A percentile compares a stretch with the other conserved stretches of the same genome.
phyloP scores from a whole-genome alignment of 495 filamentous ascomycete genomes.

The Neurospora intermedia region DNA sequence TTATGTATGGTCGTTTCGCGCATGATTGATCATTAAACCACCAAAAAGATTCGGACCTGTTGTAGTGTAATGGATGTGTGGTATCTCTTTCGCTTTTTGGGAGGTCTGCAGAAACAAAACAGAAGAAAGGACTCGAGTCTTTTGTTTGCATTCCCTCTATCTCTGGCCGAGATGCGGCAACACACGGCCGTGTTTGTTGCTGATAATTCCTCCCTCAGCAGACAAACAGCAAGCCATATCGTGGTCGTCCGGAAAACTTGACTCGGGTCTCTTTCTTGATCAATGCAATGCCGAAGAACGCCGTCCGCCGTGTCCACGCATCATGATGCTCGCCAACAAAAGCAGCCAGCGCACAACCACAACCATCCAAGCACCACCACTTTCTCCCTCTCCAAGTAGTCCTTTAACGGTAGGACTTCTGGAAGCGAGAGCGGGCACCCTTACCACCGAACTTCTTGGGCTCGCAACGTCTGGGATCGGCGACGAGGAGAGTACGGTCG shows the following conservation, averaged over 20 bases:
- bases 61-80: background rate
- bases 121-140: background rate
- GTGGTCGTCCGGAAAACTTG: background rate
- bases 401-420: constrained; percentile 67
- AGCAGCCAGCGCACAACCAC: constrained; percentile 2
- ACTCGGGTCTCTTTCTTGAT: constrained; percentile 6
- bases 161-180: background rate
- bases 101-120: background rate
- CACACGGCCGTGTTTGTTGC: background rate
- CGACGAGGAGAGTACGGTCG: constrained; percentile 93
- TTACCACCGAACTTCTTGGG: constrained; percentile 90
- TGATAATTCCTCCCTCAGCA: background rate
- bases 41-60: background rate
- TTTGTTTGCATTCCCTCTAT: background rate
- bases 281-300: constrained; percentile 29
- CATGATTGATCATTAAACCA: background rate
- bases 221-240: background rate
- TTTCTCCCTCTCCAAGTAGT: constrained; percentile 4
- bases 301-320: constrained; percentile 25
- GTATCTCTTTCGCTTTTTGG: background rate
- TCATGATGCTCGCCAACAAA: constrained; percentile 12
- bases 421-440: constrained; percentile 92
- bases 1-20: background rate
- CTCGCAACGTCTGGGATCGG: constrained; percentile 90
- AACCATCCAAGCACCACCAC: constrained; percentile 14